A percentile compares a stretch with the other conserved stretches of the same genome.
phyloP scores from a whole-genome alignment of 169 alveolate genomes.

The Cytauxzoon felis region DNA sequence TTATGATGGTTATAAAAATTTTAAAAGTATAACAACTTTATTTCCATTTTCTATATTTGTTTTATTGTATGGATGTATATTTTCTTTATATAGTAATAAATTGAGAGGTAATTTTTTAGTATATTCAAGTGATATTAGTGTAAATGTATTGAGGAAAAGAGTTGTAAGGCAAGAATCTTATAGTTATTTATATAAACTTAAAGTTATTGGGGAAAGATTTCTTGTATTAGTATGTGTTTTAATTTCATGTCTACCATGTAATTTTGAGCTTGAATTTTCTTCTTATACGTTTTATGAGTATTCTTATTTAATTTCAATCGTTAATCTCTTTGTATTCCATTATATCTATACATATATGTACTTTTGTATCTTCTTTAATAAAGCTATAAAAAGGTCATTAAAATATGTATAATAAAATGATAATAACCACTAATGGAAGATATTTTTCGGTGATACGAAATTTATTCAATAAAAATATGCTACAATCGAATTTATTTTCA shows the following conservation, averaged over 20 bases:
- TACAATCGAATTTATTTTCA: too few species aligned
- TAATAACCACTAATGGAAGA: background rate
- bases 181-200: background rate
- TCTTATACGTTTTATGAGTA: background rate
- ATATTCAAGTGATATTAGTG: background rate
- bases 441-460: background rate
- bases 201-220: background rate
- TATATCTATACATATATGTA: background rate
- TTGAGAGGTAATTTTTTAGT: background rate
- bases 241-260: constrained; percentile 2
- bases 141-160: background rate
- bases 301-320: background rate
- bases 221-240: background rate
- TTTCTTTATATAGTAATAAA: background rate
- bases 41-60: background rate
- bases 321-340: background rate
- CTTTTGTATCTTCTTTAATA: constrained; percentile 4
- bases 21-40: background rate
- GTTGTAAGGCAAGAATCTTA: background rate
- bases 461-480: background rate
- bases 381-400: background rate
- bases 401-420: background rate
- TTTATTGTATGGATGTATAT: background rate
- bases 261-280: background rate
- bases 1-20: background rate